Base-by-base conservation (phyloP, 192 early-diverging fungal species). In the Coemansia sp. region DNA sequence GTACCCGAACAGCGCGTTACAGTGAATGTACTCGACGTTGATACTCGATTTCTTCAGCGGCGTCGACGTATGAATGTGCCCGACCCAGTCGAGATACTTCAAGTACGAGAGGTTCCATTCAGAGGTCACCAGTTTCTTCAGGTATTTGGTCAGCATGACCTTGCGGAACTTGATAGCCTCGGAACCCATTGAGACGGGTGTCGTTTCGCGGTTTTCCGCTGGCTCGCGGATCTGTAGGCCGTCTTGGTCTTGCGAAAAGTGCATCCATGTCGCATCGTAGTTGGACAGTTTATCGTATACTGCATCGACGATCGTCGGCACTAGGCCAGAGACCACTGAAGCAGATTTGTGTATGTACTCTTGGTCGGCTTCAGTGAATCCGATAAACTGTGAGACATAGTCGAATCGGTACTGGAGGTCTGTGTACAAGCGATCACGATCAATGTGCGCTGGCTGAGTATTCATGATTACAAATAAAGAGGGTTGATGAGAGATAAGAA, bases 101-200 rank as follows among this genome's bases (percentile, higher is more conserved):
- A 94, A 67, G 79, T 86, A 65, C 63, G 82, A 64, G 38, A 76
- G 61, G 66, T 79, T 73, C 79, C 75, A 76, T 24, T 82, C 85
- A 33, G 69, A 63, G 1, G 80, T 86, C 8, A 90, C 86, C 29
- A 94, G 84, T 68, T 89, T 91, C 67, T 85, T 86, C 51, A 94
- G 85, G 73, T 94, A 94, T 60, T 88, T 88, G 29, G 74, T 74
- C 65, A 94, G 75, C 82, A 90, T 89, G 57, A 89, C 88, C 68
- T 93, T 94, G 66, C 93, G 85, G 85, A 94, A 94, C 65, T 89
- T 91, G 77, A 93, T 92, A 38, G 90, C 89, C n/a, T 90, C 90
- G 36, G 87, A 85, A 5, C 86, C 74, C 65, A 89, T 80, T n/a
- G 72, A 68, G 15, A 94, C 80, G 1, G 34, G 61, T 20, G n/a